A percentile compares a stretch with the other conserved stretches of the same genome.
These are phyloP conservation scores for Lodderomyces beijingensis DNA, from an alignment of 1,139 yeast genomes.

Conservation along the genomic window DNA sequence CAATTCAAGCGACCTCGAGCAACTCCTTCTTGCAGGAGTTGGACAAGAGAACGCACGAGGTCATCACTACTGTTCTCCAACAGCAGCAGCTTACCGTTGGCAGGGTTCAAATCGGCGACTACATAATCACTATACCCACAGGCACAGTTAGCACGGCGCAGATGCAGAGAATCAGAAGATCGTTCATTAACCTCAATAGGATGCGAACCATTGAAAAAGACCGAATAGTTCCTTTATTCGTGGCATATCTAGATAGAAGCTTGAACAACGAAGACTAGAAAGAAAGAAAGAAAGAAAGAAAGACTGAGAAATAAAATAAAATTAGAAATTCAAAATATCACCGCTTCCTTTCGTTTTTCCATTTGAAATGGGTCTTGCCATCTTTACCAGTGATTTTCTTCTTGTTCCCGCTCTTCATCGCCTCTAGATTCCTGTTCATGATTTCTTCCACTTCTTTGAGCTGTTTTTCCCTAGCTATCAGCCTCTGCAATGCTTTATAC, in stretches of 20 bases:
- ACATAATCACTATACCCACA: slow-evolving; percentile 60
- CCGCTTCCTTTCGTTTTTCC: slow-evolving; percentile 83
- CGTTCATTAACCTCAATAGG: slow-evolving; percentile 73
- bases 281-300: too few species aligned
- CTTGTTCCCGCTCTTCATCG: slow-evolving; percentile 87
- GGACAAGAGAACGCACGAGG: slow-evolving; percentile 67
- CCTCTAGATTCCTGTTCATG: slow-evolving; percentile 74
- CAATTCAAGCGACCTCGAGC: slow-evolving; percentile 66
- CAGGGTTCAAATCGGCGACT: slow-evolving; percentile 34
- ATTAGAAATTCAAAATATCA: slow-evolving; percentile 19
- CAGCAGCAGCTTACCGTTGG: slow-evolving; percentile 58
- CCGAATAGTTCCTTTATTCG: slow-evolving; percentile 67
- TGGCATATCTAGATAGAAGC: slow-evolving; percentile 64
- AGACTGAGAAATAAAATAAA: too few species aligned
- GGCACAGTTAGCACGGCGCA: slow-evolving; percentile 66
- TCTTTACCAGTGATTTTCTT: slow-evolving; percentile 62
- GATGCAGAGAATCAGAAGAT: slow-evolving; percentile 77
- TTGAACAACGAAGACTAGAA: slow-evolving; percentile 28
- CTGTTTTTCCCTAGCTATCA: slow-evolving; percentile 65
- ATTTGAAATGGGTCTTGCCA: slow-evolving; percentile 73
- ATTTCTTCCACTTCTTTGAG: slow-evolving; percentile 64
- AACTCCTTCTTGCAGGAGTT: slow-evolving; percentile 75
- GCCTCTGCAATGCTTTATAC: slow-evolving; percentile 49
- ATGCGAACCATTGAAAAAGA: slow-evolving; percentile 67
- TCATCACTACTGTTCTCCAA: slow-evolving; percentile 54